Percentiles rank a stretch among this genome's conserved stretches.
Evolutionary conservation across 2,329 filamentous ascomycete genomes (phyloP).

Genomic region (Fusarium albidum): DNA sequence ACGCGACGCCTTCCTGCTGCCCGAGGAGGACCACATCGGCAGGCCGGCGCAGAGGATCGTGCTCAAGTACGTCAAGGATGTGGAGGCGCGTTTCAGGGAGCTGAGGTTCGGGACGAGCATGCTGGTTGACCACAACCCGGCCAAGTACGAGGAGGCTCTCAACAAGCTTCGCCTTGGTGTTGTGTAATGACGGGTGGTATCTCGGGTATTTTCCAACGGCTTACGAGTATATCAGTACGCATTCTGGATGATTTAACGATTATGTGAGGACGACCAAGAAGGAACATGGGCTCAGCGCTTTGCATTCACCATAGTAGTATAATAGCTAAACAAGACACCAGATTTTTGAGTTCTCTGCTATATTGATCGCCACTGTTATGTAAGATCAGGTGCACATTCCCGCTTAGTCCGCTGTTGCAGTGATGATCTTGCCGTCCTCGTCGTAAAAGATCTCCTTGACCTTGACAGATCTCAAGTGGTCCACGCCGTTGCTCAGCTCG

Average conservation of each 20-base stretch:
- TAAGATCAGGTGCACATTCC: neutral
- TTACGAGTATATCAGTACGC: neutral
- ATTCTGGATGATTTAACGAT: neutral
- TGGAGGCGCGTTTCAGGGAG: slow-evolving; percentile 75
- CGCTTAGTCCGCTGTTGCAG: slow-evolving; percentile 42
- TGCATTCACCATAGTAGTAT: neutral
- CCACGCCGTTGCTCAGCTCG: slow-evolving; percentile 71
- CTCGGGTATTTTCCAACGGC: neutral
- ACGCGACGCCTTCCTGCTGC: slow-evolving; percentile 67
- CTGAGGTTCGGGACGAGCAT: slow-evolving; percentile 76
- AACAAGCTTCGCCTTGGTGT: slow-evolving; percentile 65
- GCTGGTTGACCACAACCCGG: slow-evolving; percentile 79
- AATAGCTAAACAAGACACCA: no score
- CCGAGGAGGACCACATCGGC: slow-evolving; percentile 61
- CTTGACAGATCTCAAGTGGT: slow-evolving; percentile 78
- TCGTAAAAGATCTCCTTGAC: slow-evolving; percentile 79
- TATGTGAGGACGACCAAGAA: neutral
- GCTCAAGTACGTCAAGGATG: slow-evolving; percentile 74
- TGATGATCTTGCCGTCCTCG: slow-evolving; percentile 67
- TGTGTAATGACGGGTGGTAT: slow-evolving; percentile 37
- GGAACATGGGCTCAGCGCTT: neutral
- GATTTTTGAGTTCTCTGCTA: no score
- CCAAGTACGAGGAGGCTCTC: slow-evolving; percentile 75
- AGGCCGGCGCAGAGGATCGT: slow-evolving; percentile 73
- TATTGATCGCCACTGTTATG: no score